Evolutionary conservation across 164 flowering plant genomes (phyloP).

Genomic region (Umbellularia californica): DNA sequence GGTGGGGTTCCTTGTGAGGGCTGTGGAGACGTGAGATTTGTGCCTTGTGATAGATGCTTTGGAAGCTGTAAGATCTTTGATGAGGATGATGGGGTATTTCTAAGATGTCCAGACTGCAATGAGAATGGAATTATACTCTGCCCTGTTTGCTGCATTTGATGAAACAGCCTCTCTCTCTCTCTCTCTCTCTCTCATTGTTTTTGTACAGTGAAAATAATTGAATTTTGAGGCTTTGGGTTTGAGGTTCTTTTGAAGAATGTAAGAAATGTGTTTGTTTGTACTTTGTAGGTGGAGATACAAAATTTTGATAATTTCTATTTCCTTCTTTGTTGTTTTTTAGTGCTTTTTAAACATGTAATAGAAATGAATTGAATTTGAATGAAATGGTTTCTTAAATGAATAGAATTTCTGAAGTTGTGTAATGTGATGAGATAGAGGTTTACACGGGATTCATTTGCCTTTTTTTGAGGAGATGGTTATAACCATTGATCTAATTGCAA

Average conservation of each 20-base stretch:
- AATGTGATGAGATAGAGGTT: too few relatives aligned
- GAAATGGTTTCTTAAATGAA: too few relatives aligned
- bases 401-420: too few relatives aligned
- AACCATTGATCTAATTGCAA: too few relatives aligned
- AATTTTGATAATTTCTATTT: too few relatives aligned
- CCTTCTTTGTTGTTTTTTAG: not conserved
- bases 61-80: constrained; percentile 85
- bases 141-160: constrained; percentile 53
- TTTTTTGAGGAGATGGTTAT: too few relatives aligned
- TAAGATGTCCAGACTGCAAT: constrained; percentile 79
- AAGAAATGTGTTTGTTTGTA: not conserved
- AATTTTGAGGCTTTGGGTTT: not conserved
- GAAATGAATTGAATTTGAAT: too few relatives aligned
- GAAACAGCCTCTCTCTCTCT: not conserved
- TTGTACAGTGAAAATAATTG: not conserved
- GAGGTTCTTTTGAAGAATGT: not conserved
- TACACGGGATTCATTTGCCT: too few relatives aligned
- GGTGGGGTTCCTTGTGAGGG: constrained; percentile 46
- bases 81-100: constrained; percentile 45
- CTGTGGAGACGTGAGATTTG: constrained; percentile 82
- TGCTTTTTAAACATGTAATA: too few relatives aligned
- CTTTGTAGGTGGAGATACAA: not conserved
- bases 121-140: constrained; percentile 83
- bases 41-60: constrained; percentile 78
- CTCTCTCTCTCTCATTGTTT: too few relatives aligned